phyloP scores from a whole-genome alignment of 2,329 filamentous ascomycete species.

The Cyphellophora europaea region DNA sequence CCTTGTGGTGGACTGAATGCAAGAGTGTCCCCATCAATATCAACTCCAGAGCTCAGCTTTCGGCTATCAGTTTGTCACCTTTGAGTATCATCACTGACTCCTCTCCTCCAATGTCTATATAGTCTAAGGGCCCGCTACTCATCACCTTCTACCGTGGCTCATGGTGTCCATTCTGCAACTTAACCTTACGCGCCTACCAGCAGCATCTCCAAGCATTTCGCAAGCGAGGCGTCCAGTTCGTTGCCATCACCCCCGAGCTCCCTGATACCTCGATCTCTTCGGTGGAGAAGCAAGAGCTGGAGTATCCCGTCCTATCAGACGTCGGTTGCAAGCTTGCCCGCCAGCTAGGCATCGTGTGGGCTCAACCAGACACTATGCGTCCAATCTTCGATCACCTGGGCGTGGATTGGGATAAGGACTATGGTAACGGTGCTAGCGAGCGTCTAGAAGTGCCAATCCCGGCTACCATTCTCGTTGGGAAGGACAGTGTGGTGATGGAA shows the following conservation, averaged over 20 bases:
- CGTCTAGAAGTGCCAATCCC: constrained; percentile 31
- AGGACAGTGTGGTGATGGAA: constrained; percentile 27
- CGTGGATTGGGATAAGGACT: constrained; percentile 22
- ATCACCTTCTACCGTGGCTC: constrained; percentile 39
- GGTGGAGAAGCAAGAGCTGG: constrained; percentile 31
- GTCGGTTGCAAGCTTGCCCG: constrained; percentile 26
- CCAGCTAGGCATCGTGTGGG: constrained; percentile 29
- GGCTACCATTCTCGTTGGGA: constrained; percentile 29
- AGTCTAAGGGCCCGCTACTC: constrained; percentile 26
- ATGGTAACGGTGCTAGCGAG: constrained; percentile 27
- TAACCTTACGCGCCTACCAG: constrained; percentile 28
- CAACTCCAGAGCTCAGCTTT: no score
- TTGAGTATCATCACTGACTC: no score
- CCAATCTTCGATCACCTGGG: constrained; percentile 22
- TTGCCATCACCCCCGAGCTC: constrained; percentile 34
- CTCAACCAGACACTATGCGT: constrained; percentile 21
- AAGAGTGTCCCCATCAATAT: no score
- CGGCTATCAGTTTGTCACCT: no score
- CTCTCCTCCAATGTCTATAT: no score
- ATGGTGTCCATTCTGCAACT: constrained; percentile 40
- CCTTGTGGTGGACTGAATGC: no score
- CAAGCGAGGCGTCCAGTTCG: constrained; percentile 29
- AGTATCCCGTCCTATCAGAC: constrained; percentile 34
- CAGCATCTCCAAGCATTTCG: constrained; percentile 22
- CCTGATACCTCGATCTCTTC: constrained; percentile 29